phyloP scores from a whole-genome alignment of 768 basidiomycete species.

The Coprinopsis cinerea region DNA sequence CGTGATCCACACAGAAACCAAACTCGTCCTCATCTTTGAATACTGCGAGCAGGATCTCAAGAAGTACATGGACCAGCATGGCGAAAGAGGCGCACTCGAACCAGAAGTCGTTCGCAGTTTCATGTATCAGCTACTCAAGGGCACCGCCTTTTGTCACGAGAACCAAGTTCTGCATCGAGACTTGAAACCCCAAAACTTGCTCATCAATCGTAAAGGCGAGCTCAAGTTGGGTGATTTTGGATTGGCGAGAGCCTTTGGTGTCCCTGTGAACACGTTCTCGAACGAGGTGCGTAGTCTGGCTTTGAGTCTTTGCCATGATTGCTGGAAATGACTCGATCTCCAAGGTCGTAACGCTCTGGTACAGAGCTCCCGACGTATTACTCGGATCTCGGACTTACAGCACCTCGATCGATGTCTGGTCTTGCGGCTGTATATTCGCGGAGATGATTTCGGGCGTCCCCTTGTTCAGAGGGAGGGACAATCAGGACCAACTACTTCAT shows the following conservation, averaged over 20 bases:
- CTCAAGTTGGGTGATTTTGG: constrained; percentile 98
- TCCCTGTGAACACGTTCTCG: constrained; percentile 98
- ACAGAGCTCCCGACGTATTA: constrained; percentile 95
- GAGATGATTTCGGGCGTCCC: constrained; percentile 99
- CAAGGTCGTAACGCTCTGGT: constrained; percentile 97
- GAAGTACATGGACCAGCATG: constrained; percentile 98
- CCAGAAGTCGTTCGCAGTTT: constrained; percentile 89
- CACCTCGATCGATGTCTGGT: constrained; percentile 99
- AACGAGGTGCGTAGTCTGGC: constrained; percentile 66
- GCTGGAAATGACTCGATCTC: constrained; percentile 3
- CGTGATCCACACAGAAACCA: constrained; percentile 98
- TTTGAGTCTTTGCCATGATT: too few relatives aligned
- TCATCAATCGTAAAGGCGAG: constrained; percentile 96
- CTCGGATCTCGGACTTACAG: constrained; percentile 96
- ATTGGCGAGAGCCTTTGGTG: constrained; percentile 93
- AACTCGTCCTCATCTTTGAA: constrained; percentile 97
- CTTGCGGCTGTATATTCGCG: constrained; percentile 97
- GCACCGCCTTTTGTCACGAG: constrained; percentile 97
- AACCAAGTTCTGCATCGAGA: constrained; percentile 97
- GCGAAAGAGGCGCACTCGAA: constrained; percentile 92
- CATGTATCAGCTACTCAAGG: constrained; percentile 96
- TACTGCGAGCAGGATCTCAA: constrained; percentile 98
- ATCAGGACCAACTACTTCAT: constrained; percentile 94
- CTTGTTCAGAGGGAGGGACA: constrained; percentile 93
- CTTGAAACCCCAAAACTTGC: constrained; percentile 95